phyloP scores from a whole-genome alignment of 257 asterid species.

The Solanum rostratum region DNA sequence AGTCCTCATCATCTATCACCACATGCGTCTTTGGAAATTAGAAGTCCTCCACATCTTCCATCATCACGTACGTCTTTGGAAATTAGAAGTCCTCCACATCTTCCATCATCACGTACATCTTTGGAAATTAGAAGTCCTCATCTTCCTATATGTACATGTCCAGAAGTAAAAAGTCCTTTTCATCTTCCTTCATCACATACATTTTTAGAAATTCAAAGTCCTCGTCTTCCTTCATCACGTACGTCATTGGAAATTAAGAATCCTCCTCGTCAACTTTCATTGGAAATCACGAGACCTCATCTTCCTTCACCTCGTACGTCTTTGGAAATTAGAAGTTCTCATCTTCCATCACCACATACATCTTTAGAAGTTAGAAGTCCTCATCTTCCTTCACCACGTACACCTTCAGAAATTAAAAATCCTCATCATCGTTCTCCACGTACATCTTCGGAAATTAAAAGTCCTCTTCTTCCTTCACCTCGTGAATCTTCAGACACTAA shows the following conservation, averaged over 20 bases:
- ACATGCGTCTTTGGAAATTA: not conserved
- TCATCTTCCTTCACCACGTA: not conserved
- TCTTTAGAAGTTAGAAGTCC: not conserved
- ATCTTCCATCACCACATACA: not conserved
- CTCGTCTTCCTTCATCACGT: not conserved
- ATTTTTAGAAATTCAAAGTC: not conserved
- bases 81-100: not conserved
- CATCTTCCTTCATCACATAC: not conserved
- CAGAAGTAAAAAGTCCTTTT: not conserved
- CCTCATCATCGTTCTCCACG: not conserved
- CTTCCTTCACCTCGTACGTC: not conserved
- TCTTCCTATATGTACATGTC: not conserved
- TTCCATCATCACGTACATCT: not conserved
- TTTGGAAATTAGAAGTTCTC: not conserved
- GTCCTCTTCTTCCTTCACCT: not conserved
- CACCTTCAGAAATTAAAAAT: not conserved
- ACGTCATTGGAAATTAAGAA: not conserved
- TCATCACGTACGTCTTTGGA: not conserved
- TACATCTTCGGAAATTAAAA: not conserved
- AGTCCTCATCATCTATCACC: not conserved
- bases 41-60: not conserved
- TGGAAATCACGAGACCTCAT: not conserved
- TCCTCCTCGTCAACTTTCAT: not conserved
- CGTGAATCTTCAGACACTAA: not conserved
- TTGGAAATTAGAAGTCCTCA: not conserved